Conservation (phyloP, 2,329 filamentous ascomycete genomes). For the Rhexocercosporidium sp. region DNA sequence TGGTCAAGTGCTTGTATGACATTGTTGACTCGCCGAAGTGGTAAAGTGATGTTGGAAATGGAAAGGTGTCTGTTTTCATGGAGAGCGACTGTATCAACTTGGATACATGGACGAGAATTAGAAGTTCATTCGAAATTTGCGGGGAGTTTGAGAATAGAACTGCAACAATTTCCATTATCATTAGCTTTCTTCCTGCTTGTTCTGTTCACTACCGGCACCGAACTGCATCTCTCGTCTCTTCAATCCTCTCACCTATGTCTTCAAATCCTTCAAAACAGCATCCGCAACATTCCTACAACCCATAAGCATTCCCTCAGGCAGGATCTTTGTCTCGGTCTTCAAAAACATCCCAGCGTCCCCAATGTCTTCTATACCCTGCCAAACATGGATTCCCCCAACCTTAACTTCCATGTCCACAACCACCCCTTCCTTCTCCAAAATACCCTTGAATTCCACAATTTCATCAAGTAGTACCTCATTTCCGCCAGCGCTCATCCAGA, state of each 20-base stretch:
- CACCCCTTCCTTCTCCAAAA: not conserved
- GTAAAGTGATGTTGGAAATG: not conserved
- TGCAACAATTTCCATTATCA: too few relatives aligned
- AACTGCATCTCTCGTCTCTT: too few relatives aligned
- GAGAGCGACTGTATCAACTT: too few relatives aligned
- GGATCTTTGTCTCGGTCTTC: not conserved
- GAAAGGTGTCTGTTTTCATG: too few relatives aligned
- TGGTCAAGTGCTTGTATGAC: not conserved
- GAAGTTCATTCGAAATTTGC: too few relatives aligned
- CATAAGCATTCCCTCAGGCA: not conserved
- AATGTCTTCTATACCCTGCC: not conserved
- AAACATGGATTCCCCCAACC: slow-evolving; percentile 1
- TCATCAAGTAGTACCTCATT: slow-evolving; percentile 7
- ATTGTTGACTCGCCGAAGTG: not conserved
- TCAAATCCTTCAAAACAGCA: not conserved
- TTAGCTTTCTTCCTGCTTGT: too few relatives aligned
- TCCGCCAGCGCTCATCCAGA: slow-evolving; percentile 2
- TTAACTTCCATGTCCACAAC: not conserved
- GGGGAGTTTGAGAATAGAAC: too few relatives aligned
- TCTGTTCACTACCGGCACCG: too few relatives aligned
- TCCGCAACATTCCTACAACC: not conserved
- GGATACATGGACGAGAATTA: too few relatives aligned
- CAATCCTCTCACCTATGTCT: not conserved
- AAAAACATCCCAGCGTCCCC: not conserved
- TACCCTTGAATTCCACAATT: not conserved